Conservation (phyloP, 2,329 filamentous ascomycete species). For the Talaromyces amestolkiae region DNA sequence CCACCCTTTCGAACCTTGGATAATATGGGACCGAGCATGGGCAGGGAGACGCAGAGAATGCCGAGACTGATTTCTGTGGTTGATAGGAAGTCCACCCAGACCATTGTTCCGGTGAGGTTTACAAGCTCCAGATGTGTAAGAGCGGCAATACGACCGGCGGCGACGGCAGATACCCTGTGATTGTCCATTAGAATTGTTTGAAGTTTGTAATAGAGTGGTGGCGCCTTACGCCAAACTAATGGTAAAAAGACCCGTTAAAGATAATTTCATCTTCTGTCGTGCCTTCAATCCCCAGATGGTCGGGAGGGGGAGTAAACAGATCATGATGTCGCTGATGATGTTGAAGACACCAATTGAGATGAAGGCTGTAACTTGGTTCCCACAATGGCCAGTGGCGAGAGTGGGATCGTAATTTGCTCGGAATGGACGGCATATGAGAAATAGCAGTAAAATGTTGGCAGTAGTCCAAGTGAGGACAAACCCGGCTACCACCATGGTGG, state of each 20-base stretch:
- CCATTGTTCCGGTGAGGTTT: background rate
- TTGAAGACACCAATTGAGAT: background rate
- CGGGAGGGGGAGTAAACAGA: background rate
- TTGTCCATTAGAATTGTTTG: background rate
- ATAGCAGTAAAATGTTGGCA: background rate
- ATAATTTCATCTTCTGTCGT: background rate
- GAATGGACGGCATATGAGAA: conserved; percentile 1
- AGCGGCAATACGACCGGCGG: background rate
- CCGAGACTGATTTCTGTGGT: background rate
- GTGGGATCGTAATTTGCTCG: background rate
- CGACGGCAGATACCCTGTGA: background rate
- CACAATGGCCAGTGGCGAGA: background rate
- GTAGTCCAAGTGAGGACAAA: background rate
- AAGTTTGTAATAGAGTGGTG: background rate
- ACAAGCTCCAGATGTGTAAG: background rate
- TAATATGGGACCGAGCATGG: background rate
- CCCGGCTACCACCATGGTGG: background rate
- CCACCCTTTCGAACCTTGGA: background rate
- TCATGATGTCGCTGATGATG: background rate
- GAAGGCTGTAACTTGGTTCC: background rate
- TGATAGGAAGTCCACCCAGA: background rate
- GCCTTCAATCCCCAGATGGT: conserved; percentile 1
- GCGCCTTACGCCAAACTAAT: background rate
- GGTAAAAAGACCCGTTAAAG: background rate
- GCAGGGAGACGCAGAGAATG: background rate